phyloP scores from a whole-genome alignment of 2,329 filamentous ascomycete genomes.

The Epicoccum sorghinum region DNA sequence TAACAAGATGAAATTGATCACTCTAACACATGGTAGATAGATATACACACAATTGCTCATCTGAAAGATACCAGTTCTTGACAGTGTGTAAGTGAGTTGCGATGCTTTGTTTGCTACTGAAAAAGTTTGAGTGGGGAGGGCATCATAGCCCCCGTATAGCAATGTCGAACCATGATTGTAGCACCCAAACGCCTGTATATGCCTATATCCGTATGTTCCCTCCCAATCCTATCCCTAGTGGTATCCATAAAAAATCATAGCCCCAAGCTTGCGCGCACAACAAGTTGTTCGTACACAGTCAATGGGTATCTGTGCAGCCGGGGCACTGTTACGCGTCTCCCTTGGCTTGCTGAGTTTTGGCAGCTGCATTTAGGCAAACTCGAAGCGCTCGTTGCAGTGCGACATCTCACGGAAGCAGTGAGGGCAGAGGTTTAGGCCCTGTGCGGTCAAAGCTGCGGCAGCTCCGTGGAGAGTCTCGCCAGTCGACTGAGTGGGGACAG shows the following conservation, averaged over 20 bases:
- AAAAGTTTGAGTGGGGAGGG: background rate
- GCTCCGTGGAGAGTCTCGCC: conserved; percentile 32
- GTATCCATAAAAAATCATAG: conserved; percentile 11
- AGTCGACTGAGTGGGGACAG: conserved; percentile 20
- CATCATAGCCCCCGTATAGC: no score
- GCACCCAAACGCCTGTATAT: conserved; percentile 11
- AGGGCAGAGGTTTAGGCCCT: conserved; percentile 34
- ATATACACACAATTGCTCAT: no score
- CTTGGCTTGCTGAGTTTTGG: background rate
- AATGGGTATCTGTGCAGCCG: background rate
- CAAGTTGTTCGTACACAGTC: background rate
- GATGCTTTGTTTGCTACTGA: background rate
- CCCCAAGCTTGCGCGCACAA: background rate
- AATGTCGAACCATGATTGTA: background rate
- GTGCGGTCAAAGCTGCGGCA: conserved; percentile 26
- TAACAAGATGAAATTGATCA: no score
- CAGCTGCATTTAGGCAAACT: conserved; percentile 22
- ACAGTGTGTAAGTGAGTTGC: conserved; percentile 1
- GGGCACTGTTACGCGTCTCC: background rate
- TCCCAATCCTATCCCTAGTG: conserved; percentile 1
- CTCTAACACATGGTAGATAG: no score
- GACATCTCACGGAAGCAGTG: conserved; percentile 37
- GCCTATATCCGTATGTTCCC: background rate
- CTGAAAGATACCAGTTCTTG: no score
- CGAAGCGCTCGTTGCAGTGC: conserved; percentile 35